Conservation (phyloP, 2,329 filamentous ascomycete species). For the Fusarium nelsonii region DNA sequence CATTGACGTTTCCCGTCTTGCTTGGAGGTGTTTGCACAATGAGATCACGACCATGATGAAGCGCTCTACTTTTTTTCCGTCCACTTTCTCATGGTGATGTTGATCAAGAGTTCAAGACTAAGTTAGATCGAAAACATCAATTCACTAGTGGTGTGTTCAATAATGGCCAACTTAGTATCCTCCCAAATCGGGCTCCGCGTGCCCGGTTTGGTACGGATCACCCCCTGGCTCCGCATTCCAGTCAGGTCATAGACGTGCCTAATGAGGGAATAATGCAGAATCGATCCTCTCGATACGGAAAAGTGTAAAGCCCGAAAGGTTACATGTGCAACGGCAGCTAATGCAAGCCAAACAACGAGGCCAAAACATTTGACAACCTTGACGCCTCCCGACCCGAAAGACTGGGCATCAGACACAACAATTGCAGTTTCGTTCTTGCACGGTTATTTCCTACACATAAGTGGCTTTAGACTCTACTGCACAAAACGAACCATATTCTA, state of each 20-base stretch:
- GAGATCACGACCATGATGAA: conserved; percentile 12
- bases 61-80: not conserved
- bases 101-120: conserved; percentile 1
- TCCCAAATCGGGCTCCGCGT: not conserved
- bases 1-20: not conserved
- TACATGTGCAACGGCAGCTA: not conserved
- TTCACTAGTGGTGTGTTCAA: not conserved
- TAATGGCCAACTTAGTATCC: not conserved
- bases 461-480: conserved; percentile 26
- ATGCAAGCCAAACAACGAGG: conserved; percentile 4
- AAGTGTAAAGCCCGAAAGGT: not conserved
- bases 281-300: conserved; percentile 2
- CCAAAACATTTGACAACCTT: not conserved
- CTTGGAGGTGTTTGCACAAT: conserved; percentile 6
- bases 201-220: not conserved
- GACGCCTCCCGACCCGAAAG: conserved; percentile 15
- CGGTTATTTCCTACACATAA: not conserved
- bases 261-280: not conserved
- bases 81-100: not conserved
- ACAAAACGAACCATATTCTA: not conserved
- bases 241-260: not conserved
- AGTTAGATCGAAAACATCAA: not conserved
- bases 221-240: conserved; percentile 31
- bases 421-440: not conserved
- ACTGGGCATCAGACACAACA: not conserved